Conservation (phyloP, 306 rosid genomes). For the Rosa rugosa region DNA sequence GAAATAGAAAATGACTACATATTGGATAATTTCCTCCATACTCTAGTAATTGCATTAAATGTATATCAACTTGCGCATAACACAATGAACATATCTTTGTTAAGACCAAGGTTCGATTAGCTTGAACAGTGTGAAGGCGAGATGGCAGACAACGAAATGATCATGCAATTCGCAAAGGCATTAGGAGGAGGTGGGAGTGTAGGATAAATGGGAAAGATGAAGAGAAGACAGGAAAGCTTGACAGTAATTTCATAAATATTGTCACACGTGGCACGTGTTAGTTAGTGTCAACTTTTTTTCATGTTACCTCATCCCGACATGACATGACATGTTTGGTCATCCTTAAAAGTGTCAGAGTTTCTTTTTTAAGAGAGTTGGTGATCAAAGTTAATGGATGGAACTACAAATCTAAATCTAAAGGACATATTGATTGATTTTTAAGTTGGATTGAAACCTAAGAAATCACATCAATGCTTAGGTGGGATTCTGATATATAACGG, state of each 20-base stretch:
- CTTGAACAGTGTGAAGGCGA: background rate
- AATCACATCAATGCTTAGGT: background rate
- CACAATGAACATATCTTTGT: background rate
- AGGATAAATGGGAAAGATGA: background rate
- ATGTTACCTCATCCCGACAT: background rate
- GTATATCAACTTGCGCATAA: background rate
- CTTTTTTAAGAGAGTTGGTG: background rate
- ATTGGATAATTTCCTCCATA: background rate
- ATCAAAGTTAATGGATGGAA: background rate
- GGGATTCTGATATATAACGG: background rate
- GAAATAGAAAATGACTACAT: background rate
- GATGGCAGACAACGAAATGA: background rate
- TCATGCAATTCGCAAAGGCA: background rate
- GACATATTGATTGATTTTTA: background rate
- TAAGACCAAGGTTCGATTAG: background rate
- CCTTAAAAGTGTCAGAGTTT: background rate
- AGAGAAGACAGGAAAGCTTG: background rate
- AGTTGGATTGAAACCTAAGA: background rate
- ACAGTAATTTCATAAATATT: background rate
- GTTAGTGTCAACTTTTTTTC: background rate
- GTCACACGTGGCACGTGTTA: background rate
- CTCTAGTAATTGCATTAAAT: background rate
- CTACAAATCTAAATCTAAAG: background rate
- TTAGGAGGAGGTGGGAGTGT: background rate
- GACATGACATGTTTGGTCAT: background rate